These are phyloP conservation scores for Metrosideros polymorpha DNA, from an alignment of 441 rosid species.

Conservation along the genomic window DNA sequence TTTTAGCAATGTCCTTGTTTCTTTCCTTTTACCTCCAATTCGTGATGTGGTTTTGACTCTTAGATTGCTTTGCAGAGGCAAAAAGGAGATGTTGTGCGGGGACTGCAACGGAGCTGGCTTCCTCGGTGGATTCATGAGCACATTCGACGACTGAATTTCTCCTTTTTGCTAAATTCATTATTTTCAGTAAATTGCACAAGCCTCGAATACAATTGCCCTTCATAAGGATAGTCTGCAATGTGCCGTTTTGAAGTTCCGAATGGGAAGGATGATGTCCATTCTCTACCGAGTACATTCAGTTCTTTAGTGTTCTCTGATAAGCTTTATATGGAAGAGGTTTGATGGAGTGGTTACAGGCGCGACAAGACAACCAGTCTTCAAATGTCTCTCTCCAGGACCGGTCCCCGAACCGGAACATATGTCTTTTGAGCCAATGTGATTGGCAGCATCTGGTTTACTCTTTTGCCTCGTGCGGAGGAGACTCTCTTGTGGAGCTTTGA, in stretches of 20 bases:
- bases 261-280: not conserved
- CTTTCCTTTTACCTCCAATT: not conserved
- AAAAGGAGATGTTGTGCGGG: constrained; percentile 73
- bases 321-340: not conserved
- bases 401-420: not conserved
- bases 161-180: not conserved
- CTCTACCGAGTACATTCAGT: not conserved
- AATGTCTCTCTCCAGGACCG: not conserved
- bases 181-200: not conserved
- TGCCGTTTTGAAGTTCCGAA: not conserved
- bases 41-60: not conserved
- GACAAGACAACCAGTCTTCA: not conserved
- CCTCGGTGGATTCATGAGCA: constrained; percentile 87
- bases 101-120: constrained; percentile 93
- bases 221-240: not conserved
- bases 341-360: not conserved
- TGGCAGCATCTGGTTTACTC: not conserved
- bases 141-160: constrained; percentile 38
- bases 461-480: too few species aligned
- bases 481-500: too few species aligned
- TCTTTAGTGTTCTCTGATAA: not conserved
- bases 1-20: not conserved
- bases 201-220: not conserved
- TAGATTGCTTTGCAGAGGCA: constrained; percentile 47
- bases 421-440: not conserved